A percentile compares a stretch with the other conserved stretches of the same genome.
These are phyloP conservation scores for Aureobasidium sp. DNA, from an alignment of 2,329 filamentous ascomycete species.

Conservation along the genomic window DNA sequence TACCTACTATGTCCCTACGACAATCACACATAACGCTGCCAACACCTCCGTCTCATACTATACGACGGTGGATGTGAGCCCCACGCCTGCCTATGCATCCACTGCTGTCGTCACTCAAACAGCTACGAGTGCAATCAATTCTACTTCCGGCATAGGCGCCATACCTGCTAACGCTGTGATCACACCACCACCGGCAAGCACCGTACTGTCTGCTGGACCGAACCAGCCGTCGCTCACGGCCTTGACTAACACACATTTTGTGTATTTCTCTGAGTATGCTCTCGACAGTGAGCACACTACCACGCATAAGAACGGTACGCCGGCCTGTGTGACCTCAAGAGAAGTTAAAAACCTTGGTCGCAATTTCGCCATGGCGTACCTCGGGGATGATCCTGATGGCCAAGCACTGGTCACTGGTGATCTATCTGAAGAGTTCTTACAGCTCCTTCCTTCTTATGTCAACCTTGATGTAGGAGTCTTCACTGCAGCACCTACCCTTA, in stretches of 20 bases:
- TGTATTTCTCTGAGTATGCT: slow-evolving; percentile 39
- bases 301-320: slow-evolving; percentile 24
- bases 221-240: slow-evolving; percentile 9
- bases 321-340: slow-evolving; percentile 29
- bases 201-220: slow-evolving; percentile 9
- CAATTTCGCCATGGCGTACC: slow-evolving; percentile 33
- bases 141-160: slow-evolving; percentile 23
- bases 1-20: slow-evolving; percentile 17
- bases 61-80: slow-evolving; percentile 19
- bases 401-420: slow-evolving; percentile 25
- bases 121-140: slow-evolving; percentile 24
- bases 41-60: slow-evolving; percentile 15
- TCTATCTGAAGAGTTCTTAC: not conserved
- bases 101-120: slow-evolving; percentile 28
- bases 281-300: slow-evolving; percentile 30
- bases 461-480: slow-evolving; percentile 30
- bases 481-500: slow-evolving; percentile 35
- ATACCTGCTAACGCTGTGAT: slow-evolving; percentile 25
- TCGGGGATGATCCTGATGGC: slow-evolving; percentile 27
- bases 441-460: slow-evolving; percentile 20
- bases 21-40: not conserved
- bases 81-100: slow-evolving; percentile 25
- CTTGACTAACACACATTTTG: slow-evolving; percentile 32
- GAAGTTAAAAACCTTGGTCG: slow-evolving; percentile 29
- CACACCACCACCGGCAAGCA: slow-evolving; percentile 24